Base-by-base conservation (phyloP, 2,329 filamentous ascomycete genomes). In the Cucurbitaria berberidis region DNA sequence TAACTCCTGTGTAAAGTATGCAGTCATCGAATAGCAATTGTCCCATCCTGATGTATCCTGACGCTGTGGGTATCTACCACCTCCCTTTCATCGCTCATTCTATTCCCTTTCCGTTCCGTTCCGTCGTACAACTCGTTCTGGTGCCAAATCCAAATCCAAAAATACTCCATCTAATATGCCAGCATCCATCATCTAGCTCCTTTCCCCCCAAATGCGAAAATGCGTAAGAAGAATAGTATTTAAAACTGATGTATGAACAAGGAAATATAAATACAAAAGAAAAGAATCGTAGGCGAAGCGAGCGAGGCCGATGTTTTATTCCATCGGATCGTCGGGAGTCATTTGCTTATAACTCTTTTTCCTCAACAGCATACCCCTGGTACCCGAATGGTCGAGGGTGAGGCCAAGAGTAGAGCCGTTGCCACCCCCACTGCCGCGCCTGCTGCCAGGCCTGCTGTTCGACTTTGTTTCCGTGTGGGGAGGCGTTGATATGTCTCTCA, bases 291-390 rank as follows among this genome's bases (percentile, higher is more conserved):
- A 9, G 41, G 30, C 2, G 29, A 42, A 36, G 21, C 15, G 16
- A 44, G 15, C 3, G 11, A 27, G 15, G 4, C 4, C 16, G 30
- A 18, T 5, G n/a, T 9, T 9, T 43, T n/a, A 42, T 13, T 43
- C 38, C 29, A 22, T 19, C 15, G n/a, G 15, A 16, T 13, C 39
- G 2, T 41, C 46, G n/a, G 21, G 19, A 3, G 46, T 5, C 15
- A 26, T 29, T 22, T 52, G 49, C 24, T 42, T 35, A 32, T n/a
- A 56, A 22, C 52, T 57, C 54, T 64, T 62, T 47, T 62, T 62
- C 47, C 71, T 57, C 46, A 69, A 44, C 21, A 72, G 45, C 68
- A 74, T 72, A 2, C 66, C 70, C 38, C 69, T 61, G 0, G 70
- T 69, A 6, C 70, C 70, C 0, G 71, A 74, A 4, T 67, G 64